Conservation (phyloP, 495 filamentous ascomycete species). For the Pyrenula aspistea region DNA sequence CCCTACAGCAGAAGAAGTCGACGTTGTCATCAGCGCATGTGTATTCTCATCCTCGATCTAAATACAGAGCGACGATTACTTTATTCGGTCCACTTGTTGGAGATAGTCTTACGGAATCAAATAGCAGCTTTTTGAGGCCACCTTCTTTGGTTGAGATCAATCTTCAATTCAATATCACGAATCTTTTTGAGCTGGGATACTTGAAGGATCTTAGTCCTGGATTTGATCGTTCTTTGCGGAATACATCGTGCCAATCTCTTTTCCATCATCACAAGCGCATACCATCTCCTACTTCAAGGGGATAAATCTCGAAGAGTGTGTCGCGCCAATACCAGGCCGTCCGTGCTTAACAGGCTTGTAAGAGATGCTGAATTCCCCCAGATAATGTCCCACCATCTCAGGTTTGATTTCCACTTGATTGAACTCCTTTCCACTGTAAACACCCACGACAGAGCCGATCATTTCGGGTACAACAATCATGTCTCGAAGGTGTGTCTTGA, state of each 20-base stretch:
- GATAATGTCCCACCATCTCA: slow-evolving; percentile 99
- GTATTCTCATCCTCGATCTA: too few species aligned
- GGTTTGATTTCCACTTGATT: slow-evolving; percentile 99
- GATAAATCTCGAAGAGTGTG: slow-evolving; percentile 99
- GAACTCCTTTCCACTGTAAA: slow-evolving; percentile 99
- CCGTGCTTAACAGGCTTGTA: slow-evolving; percentile 99
- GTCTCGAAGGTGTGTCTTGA: slow-evolving; percentile 98
- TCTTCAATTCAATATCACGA: slow-evolving; percentile 1
- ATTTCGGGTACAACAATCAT: slow-evolving; percentile 99
- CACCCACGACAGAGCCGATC: slow-evolving; percentile 95
- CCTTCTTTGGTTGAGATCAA: too few species aligned
- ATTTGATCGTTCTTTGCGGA: too few species aligned
- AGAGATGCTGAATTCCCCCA: slow-evolving; percentile 97
- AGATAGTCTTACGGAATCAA: too few species aligned
- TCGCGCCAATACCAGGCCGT: slow-evolving; percentile 99
- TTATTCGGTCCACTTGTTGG: too few species aligned
- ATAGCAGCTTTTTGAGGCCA: too few species aligned
- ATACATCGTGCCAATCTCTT: background rate
- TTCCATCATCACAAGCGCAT: background rate
- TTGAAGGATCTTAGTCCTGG: slow-evolving; percentile 2
- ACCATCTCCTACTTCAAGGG: slow-evolving; percentile 77
- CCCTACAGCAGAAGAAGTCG: too few species aligned
- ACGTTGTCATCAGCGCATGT: too few species aligned
- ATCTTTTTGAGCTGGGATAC: slow-evolving; percentile 4
- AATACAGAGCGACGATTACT: too few species aligned